Evolutionary conservation across 192 early-diverging fungal species (phyloP), one percentile per base, ranked within the genome.

Genomic region (Coemansia sp.): DNA sequence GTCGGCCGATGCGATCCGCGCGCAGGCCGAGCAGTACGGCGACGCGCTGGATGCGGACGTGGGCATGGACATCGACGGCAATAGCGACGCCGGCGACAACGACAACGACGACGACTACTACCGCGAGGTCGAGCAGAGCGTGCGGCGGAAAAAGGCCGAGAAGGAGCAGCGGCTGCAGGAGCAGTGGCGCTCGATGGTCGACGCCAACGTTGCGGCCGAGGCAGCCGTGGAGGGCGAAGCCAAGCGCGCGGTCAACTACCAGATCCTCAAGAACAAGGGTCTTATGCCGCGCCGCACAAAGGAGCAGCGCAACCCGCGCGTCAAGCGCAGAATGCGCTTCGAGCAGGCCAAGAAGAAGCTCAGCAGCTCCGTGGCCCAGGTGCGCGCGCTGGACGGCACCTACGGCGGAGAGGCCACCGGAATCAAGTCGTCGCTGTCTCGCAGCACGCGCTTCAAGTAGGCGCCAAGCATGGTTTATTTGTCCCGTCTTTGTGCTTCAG

Each of bases 251-350:
- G 89, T 91, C 29, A 89, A 86, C 58, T 94, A 89, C 78, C 85
- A 91, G 61, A 98, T 98, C 66, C 84, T 95, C 67, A 89, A 93
- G 76, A 98, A 98, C 84, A 91, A 93, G 83, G 97, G 97, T 58
- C 85, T 98, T 52, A 92, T 90, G 28, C 95, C 94, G 32, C 84
- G 86, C 55, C 91, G 97, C 59, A 89, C 88, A 72, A 95, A 96
- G 86, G 91, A 93, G 49, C 82, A 92, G 68, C 88, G 93, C 72
- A 98, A 98, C 78, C 87, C 93, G 55, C 88, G 97, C 73, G 94
- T 98, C 70, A 95, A 95, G 84, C 86, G 91, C 60, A 83, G 91
- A 23, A 86, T 86, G 68, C 90, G 90, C 81, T 98, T 85, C 83
- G 95, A 93, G 66, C 84, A 87, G 76, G 90, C 90, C 45, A 83